phyloP scores from a whole-genome alignment of 257 asterid species.

The Salvia miltiorrhiza region DNA sequence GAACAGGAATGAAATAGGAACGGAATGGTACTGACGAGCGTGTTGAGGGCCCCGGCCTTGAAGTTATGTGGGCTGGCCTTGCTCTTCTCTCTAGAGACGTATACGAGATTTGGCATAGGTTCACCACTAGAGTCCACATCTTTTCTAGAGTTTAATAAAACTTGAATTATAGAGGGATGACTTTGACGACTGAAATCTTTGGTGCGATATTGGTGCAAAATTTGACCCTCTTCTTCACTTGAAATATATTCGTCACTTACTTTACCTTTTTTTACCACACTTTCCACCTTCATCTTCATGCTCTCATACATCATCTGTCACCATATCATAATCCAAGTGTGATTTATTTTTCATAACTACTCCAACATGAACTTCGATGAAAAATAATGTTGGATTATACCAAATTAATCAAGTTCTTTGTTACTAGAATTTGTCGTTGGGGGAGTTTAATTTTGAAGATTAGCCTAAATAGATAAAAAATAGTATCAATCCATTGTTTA shows the following conservation, averaged over 20 bases:
- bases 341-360: background rate
- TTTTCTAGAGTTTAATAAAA: slow-evolving; percentile 30
- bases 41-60: slow-evolving; percentile 84
- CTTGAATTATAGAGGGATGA: slow-evolving; percentile 51
- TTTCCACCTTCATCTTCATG: slow-evolving; percentile 45
- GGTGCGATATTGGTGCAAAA: slow-evolving; percentile 33
- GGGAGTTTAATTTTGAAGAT: too few species aligned
- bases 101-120: slow-evolving; percentile 62
- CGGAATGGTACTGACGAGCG: slow-evolving; percentile 36
- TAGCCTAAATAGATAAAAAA: too few species aligned
- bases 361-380: background rate
- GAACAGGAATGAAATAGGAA: background rate
- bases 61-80: slow-evolving; percentile 48
- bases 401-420: too few species aligned
- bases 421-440: too few species aligned
- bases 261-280: slow-evolving; percentile 34
- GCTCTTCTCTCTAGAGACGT: slow-evolving; percentile 62
- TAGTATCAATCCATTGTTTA: too few species aligned
- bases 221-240: slow-evolving; percentile 27
- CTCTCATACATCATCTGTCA: slow-evolving; percentile 42
- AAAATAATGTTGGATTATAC: too few species aligned
- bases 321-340: background rate
- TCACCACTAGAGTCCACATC: slow-evolving; percentile 37
- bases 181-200: slow-evolving; percentile 37
- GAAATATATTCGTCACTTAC: slow-evolving; percentile 35